A percentile compares a stretch with the other conserved stretches of the same genome.
Evolutionary conservation across 2,329 filamentous ascomycete species (phyloP).

Genomic region (Helicocarpus griseus): DNA sequence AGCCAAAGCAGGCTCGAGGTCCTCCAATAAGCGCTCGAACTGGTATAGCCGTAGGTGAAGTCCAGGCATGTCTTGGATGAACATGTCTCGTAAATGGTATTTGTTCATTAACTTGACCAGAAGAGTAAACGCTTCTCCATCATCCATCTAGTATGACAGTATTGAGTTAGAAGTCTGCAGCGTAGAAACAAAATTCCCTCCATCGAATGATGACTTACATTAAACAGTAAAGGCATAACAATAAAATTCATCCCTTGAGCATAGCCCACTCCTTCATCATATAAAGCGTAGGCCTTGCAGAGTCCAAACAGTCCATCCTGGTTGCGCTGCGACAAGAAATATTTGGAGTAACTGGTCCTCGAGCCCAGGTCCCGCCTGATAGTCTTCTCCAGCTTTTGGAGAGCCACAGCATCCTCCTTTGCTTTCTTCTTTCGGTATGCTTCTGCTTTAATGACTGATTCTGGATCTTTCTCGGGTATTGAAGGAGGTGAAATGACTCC

Average conservation of each 20-base stretch:
- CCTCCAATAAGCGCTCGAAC: constrained; percentile 88
- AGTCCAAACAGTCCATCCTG: constrained; percentile 92
- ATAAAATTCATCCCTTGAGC: constrained; percentile 99
- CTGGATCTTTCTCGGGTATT: constrained; percentile 50
- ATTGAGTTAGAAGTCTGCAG: no score
- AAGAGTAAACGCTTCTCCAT: constrained; percentile 91
- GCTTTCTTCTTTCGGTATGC: constrained; percentile 63
- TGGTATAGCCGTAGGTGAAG: constrained; percentile 89
- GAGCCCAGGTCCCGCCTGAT: constrained; percentile 88
- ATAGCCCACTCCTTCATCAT: constrained; percentile 89
- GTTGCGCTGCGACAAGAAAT: constrained; percentile 78
- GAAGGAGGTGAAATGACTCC: constrained; percentile 47
- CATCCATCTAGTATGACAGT: constrained; percentile 60
- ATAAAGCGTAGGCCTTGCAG: constrained; percentile 94
- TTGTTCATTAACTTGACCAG: constrained; percentile 94
- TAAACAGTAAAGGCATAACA: constrained; percentile 92
- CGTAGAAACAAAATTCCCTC: no score
- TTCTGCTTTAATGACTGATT: constrained; percentile 57
- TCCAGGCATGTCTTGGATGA: constrained; percentile 92
- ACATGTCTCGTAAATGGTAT: constrained; percentile 84
- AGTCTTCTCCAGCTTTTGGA: constrained; percentile 79
- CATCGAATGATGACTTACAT: constrained; percentile 54
- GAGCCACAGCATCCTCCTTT: constrained; percentile 62
- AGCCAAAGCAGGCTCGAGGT: constrained; percentile 86
- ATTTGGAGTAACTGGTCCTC: constrained; percentile 93